Evolutionary conservation across 495 filamentous ascomycete genomes (phyloP), one percentile per base, ranked within the genome.

Genomic region (Aspergillus diversus): DNA sequence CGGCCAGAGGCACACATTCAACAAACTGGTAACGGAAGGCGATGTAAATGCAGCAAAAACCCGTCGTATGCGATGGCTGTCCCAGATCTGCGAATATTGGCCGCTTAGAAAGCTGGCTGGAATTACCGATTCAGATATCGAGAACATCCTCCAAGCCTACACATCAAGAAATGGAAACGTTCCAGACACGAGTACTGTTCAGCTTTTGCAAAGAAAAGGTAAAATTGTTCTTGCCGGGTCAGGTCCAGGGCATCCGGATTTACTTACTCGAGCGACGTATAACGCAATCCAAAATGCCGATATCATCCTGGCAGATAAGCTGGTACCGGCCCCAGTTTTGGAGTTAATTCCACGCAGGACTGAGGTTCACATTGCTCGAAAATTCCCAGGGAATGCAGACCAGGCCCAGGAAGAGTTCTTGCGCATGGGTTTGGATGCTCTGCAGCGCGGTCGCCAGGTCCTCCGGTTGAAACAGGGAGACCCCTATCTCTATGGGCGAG

Each of bases 31-130:
- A 8, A 82, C 76, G 2, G 89, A 92, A 53, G 83, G 84, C 58
- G 92, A 94, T 67, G 74, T 82, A 5, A 88, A 91, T 52, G 90
- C 89, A 3, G 86, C 86, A 7, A 92, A 90, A 75, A 92, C 84
- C 16, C 81, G 96, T 54, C 82, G 95, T 46, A 92, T 96, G 79
- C 86, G 95, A 31, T 99, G 96, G 96, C 77, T 99, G 4, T 86
- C 89, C 16, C 95, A 99, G 71, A 93, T 99, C 16, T 99, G 96
- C 82, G 95, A 99, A 80, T 99, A 99, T 76, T 99, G 96, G 96
- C 93, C 95, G 2, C 80, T 99, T 21, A 86, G 85, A 49, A 86
- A 90, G 16, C 84, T 99, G 3, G 92, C 92, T 7, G 80, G 82
- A 33, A 88, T 98, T 57, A 86, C 84, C 12, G 91, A 97, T 69